phyloP scores from a whole-genome alignment of 176 grass and related monocot genomes.

The Carex myosuroides region DNA sequence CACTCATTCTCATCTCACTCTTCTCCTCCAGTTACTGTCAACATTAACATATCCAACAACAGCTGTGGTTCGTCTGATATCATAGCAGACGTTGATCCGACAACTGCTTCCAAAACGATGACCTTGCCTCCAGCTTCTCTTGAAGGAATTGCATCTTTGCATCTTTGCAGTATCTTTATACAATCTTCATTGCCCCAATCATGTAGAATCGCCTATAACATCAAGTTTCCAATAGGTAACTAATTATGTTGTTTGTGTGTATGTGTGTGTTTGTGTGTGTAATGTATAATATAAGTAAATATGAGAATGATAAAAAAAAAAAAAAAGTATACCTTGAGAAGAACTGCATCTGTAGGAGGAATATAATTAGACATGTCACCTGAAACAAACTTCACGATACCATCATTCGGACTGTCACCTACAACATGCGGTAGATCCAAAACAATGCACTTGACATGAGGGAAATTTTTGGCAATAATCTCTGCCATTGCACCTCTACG shows the following conservation, averaged over 20 bases:
- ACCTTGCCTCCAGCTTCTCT: slow-evolving; percentile 34
- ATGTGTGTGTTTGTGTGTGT: no score
- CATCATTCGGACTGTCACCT: not conserved
- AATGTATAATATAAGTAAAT: not conserved
- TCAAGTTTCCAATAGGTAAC: not conserved
- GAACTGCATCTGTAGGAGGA: slow-evolving; percentile 19
- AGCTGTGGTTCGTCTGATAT: slow-evolving; percentile 13
- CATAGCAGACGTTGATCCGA: not conserved
- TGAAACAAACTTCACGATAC: slow-evolving; percentile 10
- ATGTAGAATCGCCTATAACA: slow-evolving; percentile 27
- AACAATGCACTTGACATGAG: slow-evolving; percentile 29
- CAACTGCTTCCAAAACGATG: slow-evolving; percentile 33
- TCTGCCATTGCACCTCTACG: slow-evolving; percentile 6
- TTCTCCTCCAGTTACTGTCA: not conserved
- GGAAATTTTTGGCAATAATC: slow-evolving; percentile 25
- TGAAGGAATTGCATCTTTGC: slow-evolving; percentile 36
- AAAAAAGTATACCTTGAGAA: slow-evolving; percentile 35
- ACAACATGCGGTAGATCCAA: slow-evolving; percentile 41
- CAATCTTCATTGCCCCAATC: slow-evolving; percentile 39
- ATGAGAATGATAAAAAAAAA: not conserved
- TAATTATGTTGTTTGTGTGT: not conserved
- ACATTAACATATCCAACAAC: slow-evolving; percentile 16
- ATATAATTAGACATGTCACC: slow-evolving; percentile 22
- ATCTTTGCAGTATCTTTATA: slow-evolving; percentile 29
- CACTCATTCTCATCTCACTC: slow-evolving; percentile 30